phyloP scores from a whole-genome alignment of 148 eudicot genomes.

The Pouteria glomerata region DNA sequence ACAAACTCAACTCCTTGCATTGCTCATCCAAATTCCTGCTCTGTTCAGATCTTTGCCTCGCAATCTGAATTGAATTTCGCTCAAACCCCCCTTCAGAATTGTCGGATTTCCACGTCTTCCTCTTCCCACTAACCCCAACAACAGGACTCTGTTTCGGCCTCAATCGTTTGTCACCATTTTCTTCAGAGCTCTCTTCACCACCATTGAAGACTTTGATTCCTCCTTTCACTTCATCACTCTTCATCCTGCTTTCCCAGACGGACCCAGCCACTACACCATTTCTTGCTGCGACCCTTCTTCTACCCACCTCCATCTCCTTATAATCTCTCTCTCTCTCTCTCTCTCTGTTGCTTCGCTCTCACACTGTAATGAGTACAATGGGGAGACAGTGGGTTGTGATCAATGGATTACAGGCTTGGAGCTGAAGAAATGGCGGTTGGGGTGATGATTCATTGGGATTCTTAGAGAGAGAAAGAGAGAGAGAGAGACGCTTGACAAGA shows the following conservation, averaged over 20 bases:
- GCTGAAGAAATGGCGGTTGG: slow-evolving; percentile 35
- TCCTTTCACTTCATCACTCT: slow-evolving; percentile 39
- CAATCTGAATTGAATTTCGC: slow-evolving; percentile 35
- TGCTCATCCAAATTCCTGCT: slow-evolving; percentile 25
- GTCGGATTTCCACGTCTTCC: slow-evolving; percentile 54
- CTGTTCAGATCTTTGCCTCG: slow-evolving; percentile 28
- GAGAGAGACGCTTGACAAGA: slow-evolving; percentile 6
- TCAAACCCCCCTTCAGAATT: slow-evolving; percentile 23
- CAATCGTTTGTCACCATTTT: slow-evolving; percentile 11
- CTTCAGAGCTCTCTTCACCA: slow-evolving; percentile 27
- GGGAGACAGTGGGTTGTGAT: slow-evolving; percentile 15
- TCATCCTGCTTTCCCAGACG: slow-evolving; percentile 65
- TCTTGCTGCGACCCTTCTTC: slow-evolving; percentile 24
- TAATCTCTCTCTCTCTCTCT: slow-evolving; percentile 6
- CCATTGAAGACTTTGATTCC: slow-evolving; percentile 44
- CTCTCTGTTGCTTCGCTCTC: slow-evolving; percentile 10
- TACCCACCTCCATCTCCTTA: slow-evolving; percentile 20
- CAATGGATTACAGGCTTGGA: slow-evolving; percentile 28
- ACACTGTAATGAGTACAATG: slow-evolving; percentile 9
- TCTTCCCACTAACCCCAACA: slow-evolving; percentile 30
- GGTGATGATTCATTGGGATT: slow-evolving; percentile 27
- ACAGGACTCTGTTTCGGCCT: slow-evolving; percentile 30
- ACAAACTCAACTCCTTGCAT: slow-evolving; percentile 18
- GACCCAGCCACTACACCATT: slow-evolving; percentile 34
- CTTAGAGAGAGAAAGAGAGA: slow-evolving; percentile 1